These are phyloP conservation scores for Porogramme epimiltina DNA, from an alignment of 1,284 basidiomycete genomes.

Conservation along the genomic window DNA sequence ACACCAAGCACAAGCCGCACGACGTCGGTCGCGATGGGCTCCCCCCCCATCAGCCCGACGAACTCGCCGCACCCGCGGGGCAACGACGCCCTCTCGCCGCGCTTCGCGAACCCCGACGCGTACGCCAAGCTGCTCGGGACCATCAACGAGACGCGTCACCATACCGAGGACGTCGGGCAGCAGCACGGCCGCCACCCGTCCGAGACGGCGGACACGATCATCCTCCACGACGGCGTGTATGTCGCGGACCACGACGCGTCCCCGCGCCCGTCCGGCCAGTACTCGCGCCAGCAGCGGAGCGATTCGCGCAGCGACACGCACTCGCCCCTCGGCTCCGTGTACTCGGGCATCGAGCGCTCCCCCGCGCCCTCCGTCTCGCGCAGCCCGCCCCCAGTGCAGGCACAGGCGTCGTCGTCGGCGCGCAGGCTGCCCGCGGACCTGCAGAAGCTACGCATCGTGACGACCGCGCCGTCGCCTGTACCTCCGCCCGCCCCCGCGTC, in stretches of 20 bases:
- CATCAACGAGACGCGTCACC: conserved; percentile 25
- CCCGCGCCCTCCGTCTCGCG: too few relatives aligned
- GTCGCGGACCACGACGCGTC: background rate
- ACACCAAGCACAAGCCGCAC: conserved; percentile 37
- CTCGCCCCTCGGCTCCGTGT: background rate
- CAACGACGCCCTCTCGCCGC: conserved; percentile 13
- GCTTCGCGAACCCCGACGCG: conserved; percentile 6
- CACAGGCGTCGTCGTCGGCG: too few relatives aligned
- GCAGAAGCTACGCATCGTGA: conserved; percentile 2
- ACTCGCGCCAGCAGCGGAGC: background rate
- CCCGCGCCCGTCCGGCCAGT: too few relatives aligned
- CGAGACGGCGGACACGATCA: conserved; percentile 14
- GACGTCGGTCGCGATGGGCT: conserved; percentile 31
- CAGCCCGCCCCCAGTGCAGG: too few relatives aligned
- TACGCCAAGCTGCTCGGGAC: conserved; percentile 21
- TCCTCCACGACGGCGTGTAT: conserved; percentile 1
- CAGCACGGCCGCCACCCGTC: conserved; percentile 10
- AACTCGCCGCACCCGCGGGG: conserved; percentile 21
- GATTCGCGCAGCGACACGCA: background rate
- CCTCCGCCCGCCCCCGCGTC: background rate
- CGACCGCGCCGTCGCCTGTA: background rate
- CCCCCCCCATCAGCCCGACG: conserved; percentile 39
- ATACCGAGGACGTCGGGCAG: conserved; percentile 6
- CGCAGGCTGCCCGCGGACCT: conserved; percentile 1
- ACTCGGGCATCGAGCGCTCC: background rate